Evolutionary conservation across 768 basidiomycete genomes (phyloP), one percentile per base, ranked within the genome.

Genomic region (Lanmaoa rubissima): DNA sequence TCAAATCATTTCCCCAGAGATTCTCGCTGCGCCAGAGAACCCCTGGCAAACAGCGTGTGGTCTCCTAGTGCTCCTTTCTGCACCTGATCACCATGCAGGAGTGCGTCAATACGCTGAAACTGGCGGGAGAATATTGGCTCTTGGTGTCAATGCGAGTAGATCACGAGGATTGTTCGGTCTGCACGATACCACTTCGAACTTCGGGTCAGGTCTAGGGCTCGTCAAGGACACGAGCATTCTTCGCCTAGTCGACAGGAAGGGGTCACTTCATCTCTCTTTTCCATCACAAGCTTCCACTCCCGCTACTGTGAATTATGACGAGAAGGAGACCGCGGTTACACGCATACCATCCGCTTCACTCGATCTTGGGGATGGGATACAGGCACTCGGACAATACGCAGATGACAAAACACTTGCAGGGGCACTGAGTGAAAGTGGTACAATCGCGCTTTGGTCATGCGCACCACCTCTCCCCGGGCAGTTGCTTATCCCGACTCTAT

Each of bases 21-120:
- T 80, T 2, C 74, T 98, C 6, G 72, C 77, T 1, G 74, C 78
- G 0, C 86, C 77, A 11, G 75, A 80, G 1, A 85, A 87, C 44
- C 94, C 94, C 19, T 98, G 94, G 95, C 70, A 82, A 38, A 65
- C 75, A 7, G 79, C 81, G 11, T 95, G 92, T 67, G 86, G 87
- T 3, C 76, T 96, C 2, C 81, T 98, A 17, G 87, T 94, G 48
- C 74, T 96, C 84, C 90, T n/a, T 79, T 85, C 54, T 81, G 81
- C 47, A 19, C 79, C 71, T 10, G 68, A 76, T 61, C 65, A 70
- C 50, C 71, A 75, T 24, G 51, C 74, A 11, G 68, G 78, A 2
- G 83, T 94, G 47, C 76, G 75, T 49, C 75, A 75, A 4, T 96
- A 83, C 60, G 81, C 89, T 8, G 76, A 83, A 40, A 61, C 72